Evolutionary conservation across 2,329 filamentous ascomycete genomes (phyloP).

Genomic region (Clonostachys rosea): DNA sequence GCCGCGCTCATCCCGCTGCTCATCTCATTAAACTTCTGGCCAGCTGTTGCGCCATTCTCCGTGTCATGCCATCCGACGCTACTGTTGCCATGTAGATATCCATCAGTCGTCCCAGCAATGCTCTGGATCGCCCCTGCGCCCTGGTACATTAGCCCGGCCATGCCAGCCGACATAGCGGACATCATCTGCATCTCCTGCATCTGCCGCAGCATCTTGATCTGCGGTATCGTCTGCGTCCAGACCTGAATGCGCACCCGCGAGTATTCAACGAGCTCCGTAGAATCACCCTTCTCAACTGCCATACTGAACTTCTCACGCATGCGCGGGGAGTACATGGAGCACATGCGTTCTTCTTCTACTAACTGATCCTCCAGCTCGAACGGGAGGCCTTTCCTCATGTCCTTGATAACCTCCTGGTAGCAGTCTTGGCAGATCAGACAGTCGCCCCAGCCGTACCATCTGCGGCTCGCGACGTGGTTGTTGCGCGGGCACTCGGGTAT

Average conservation of each 20-base stretch:
- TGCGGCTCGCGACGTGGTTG: constrained; percentile 11
- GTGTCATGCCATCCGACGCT: constrained; percentile 27
- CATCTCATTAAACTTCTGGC: constrained; percentile 24
- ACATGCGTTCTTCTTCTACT: constrained; percentile 18
- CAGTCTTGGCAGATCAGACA: constrained; percentile 26
- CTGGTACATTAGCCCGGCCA: constrained; percentile 23
- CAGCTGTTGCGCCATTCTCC: constrained; percentile 21
- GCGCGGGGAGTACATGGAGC: constrained; percentile 28
- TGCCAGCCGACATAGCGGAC: constrained; percentile 24
- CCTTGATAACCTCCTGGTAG: constrained; percentile 15
- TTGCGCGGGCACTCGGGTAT: constrained; percentile 20
- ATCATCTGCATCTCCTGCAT: constrained; percentile 21
- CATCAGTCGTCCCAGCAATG: constrained; percentile 17
- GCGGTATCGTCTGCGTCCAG: constrained; percentile 18
- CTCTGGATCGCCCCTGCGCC: constrained; percentile 19
- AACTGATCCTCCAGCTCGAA: constrained; percentile 12
- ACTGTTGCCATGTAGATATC: constrained; percentile 23
- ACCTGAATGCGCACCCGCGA: constrained; percentile 9
- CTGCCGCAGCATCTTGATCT: constrained; percentile 15
- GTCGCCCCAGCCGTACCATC: constrained; percentile 27
- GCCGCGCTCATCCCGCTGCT: constrained; percentile 14
- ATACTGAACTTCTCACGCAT: constrained; percentile 25
- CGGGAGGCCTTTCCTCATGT: constrained; percentile 15
- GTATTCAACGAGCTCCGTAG: constrained; percentile 13
- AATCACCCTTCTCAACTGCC: constrained; percentile 13